Evolutionary conservation across 2,329 filamentous ascomycete genomes (phyloP).

Genomic region (Diaporthe nobilis): DNA sequence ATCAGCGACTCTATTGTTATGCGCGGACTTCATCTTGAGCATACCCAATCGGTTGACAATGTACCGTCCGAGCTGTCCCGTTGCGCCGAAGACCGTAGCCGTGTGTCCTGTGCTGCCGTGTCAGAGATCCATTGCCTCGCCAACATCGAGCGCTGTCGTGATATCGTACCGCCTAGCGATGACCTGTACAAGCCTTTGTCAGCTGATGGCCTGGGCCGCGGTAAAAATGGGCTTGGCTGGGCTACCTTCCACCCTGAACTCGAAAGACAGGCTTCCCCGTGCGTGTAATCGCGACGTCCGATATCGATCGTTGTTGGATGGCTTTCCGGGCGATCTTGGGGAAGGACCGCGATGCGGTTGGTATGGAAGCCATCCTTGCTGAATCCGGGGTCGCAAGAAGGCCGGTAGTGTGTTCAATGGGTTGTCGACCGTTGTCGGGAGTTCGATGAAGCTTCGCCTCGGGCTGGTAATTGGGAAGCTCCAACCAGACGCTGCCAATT

Average conservation of each 20-base stretch:
- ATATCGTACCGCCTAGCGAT: constrained; percentile 82
- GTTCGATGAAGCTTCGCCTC: constrained; percentile 45
- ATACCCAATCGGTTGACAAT: constrained; percentile 93
- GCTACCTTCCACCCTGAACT: constrained; percentile 86
- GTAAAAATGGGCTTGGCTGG: constrained; percentile 56
- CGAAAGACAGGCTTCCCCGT: constrained; percentile 97
- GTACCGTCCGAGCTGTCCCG: constrained; percentile 94
- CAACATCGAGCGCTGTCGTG: not conserved
- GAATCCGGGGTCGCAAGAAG: constrained; percentile 51
- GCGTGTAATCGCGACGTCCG: constrained; percentile 92
- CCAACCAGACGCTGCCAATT: constrained; percentile 42
- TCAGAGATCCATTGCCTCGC: constrained; percentile 37
- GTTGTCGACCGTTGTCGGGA: constrained; percentile 43
- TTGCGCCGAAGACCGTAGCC: constrained; percentile 97
- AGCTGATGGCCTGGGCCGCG: constrained; percentile 43
- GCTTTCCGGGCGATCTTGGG: constrained; percentile 62
- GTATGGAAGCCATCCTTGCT: constrained; percentile 69
- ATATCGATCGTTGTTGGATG: constrained; percentile 68
- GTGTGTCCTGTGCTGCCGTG: constrained; percentile 80
- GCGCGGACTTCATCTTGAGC: constrained; percentile 44
- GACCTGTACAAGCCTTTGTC: constrained; percentile 67
- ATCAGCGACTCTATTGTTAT: constrained; percentile 43
- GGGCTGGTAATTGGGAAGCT: constrained; percentile 42
- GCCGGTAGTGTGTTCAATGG: constrained; percentile 49
- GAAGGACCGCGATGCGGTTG: constrained; percentile 69